Percentiles rank a stretch among this genome's conserved stretches.
phyloP scores from a whole-genome alignment of 2,329 filamentous ascomycete species.

The Fusarium veterinarium region DNA sequence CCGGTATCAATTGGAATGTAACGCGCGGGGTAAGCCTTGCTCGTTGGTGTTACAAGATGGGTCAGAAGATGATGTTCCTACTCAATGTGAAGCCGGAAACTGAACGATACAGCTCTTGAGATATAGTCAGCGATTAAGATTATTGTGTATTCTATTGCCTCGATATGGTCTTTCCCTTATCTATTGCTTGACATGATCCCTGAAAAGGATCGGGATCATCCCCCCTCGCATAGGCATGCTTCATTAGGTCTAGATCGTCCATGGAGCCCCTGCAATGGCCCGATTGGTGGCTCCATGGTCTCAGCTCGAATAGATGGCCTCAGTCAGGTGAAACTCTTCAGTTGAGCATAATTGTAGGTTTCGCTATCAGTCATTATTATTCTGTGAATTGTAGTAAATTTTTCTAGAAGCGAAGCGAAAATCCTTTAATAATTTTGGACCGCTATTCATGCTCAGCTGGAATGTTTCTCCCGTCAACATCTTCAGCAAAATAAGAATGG shows the following conservation, averaged over 20 bases:
- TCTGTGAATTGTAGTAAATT: accelerated
- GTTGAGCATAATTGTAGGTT: accelerated
- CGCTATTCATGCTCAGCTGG: neutral
- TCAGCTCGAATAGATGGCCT: too few relatives aligned
- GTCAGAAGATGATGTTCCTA: too few relatives aligned
- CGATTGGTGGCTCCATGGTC: neutral
- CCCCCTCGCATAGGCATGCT: neutral
- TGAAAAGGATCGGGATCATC: neutral
- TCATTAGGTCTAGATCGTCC: neutral
- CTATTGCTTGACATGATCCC: neutral
- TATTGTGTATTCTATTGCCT: neutral
- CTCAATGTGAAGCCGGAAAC: neutral
- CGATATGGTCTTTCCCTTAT: neutral
- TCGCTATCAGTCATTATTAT: neutral
- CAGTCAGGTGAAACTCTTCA: neutral
- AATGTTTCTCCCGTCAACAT: accelerated
- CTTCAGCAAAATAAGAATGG: too few relatives aligned
- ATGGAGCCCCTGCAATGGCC: too few relatives aligned
- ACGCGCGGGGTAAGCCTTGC: neutral
- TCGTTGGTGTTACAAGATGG: neutral
- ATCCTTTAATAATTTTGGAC: too few relatives aligned
- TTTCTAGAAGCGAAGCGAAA: neutral
- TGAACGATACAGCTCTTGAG: neutral
- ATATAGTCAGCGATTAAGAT: neutral
- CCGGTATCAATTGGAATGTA: neutral